Conservation (phyloP, 164 flowering plant genomes). For the Vitis rupestris region DNA sequence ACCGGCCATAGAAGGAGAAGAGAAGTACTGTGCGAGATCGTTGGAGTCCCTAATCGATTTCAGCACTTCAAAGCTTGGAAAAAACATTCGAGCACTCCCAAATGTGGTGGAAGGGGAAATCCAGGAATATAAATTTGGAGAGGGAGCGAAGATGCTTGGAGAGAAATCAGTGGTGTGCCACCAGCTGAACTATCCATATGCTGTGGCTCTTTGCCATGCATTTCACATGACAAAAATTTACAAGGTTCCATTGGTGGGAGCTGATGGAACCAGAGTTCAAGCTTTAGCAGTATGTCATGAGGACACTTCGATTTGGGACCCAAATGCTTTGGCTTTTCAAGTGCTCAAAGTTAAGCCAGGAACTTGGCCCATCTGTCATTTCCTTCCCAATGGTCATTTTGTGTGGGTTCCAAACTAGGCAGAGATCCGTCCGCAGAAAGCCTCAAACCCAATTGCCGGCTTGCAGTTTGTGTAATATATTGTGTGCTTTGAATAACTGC, state of each 20-base stretch:
- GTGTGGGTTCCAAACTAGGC: conserved; percentile 28
- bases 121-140: conserved; percentile 19
- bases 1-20: conserved; percentile 36
- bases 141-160: conserved; percentile 19
- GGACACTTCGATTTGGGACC: conserved; percentile 47
- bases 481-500: too few relatives aligned
- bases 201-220: conserved; percentile 41
- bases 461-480: not conserved
- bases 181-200: conserved; percentile 38
- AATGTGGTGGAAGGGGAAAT: conserved; percentile 35
- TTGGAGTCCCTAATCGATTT: conserved; percentile 48
- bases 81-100: conserved; percentile 28
- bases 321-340: conserved; percentile 48
- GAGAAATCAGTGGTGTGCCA: conserved; percentile 42
- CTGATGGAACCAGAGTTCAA: conserved; percentile 37
- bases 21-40: conserved; percentile 49
- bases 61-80: conserved; percentile 40
- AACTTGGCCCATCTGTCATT: conserved; percentile 48
- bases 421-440: conserved; percentile 1
- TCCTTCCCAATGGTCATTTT: conserved; percentile 48
- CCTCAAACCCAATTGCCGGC: too few relatives aligned
- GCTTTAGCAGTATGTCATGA: conserved; percentile 46
- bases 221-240: conserved; percentile 29
- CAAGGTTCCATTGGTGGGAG: conserved; percentile 31
- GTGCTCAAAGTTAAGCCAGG: conserved; percentile 48